Conservation (phyloP, 2,329 filamentous ascomycete species). For the Penicillium sp. region DNA sequence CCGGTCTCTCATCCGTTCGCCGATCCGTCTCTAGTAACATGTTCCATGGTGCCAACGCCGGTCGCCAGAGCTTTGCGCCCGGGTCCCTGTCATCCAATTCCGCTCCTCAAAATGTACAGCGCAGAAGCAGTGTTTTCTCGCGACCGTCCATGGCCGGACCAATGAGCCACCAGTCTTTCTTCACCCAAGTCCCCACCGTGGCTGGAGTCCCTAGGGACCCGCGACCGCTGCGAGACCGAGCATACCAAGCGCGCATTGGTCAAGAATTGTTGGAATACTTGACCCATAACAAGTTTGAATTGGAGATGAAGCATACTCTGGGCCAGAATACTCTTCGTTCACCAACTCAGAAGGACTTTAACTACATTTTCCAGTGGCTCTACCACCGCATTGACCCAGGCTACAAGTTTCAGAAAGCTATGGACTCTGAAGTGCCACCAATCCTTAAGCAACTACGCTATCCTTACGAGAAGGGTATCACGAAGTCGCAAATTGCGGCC, state of each 20-base stretch:
- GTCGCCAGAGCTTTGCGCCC: conserved; percentile 69
- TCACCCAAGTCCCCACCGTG: conserved; percentile 75
- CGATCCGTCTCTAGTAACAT: conserved; percentile 69
- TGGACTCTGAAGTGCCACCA: conserved; percentile 89
- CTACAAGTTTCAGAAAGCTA: conserved; percentile 88
- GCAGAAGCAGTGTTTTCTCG: conserved; percentile 77
- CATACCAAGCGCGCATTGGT: conserved; percentile 74
- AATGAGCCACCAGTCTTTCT: conserved; percentile 85
- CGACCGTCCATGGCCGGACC: conserved; percentile 64
- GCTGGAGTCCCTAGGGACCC: conserved; percentile 83
- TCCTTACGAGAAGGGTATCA: conserved; percentile 91
- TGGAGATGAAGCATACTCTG: conserved; percentile 95
- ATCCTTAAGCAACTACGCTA: conserved; percentile 91
- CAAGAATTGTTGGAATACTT: conserved; percentile 90
- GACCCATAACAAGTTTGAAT: conserved; percentile 88
- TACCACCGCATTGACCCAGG: conserved; percentile 93
- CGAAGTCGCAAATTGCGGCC: conserved; percentile 89
- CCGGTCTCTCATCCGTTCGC: conserved; percentile 76
- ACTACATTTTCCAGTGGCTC: conserved; percentile 95
- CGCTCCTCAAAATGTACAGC: conserved; percentile 52
- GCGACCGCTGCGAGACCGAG: conserved; percentile 73
- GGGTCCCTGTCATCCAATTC: conserved; percentile 50
- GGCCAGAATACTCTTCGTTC: conserved; percentile 86
- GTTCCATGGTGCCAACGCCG: conserved; percentile 52
- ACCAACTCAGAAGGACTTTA: conserved; percentile 97